These are phyloP conservation scores for Phytophthora brassicae DNA, from an alignment of 352 stramenopile genomes.

Conservation along the genomic window DNA sequence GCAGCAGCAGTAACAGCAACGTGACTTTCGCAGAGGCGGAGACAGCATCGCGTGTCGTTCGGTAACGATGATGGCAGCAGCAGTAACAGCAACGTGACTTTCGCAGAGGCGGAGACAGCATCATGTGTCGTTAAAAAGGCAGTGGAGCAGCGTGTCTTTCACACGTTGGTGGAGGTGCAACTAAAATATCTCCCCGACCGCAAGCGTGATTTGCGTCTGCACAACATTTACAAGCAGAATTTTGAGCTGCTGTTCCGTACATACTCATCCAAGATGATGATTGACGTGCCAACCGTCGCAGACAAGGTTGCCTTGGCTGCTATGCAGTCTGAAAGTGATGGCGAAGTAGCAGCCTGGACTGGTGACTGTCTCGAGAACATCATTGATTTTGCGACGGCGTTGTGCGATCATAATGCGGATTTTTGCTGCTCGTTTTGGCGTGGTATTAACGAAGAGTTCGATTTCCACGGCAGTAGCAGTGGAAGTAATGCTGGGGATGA, in stretches of 20 bases:
- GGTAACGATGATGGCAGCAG: conserved; percentile 35
- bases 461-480: conserved; percentile 28
- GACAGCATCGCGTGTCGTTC: conserved; percentile 43
- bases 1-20: conserved; percentile 33
- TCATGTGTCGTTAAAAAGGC: conserved; percentile 69
- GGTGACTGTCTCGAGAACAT: conserved; percentile 81
- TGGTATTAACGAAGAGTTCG: conserved; percentile 36
- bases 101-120: conserved; percentile 54
- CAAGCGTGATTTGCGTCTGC: conserved; percentile 71
- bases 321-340: conserved; percentile 67
- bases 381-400: conserved; percentile 67
- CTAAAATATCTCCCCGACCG: conserved; percentile 77
- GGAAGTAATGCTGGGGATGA: conserved; percentile 27
- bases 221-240: conserved; percentile 69
- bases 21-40: conserved; percentile 66
- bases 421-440: conserved; percentile 77
- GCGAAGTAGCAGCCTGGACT: conserved; percentile 57
- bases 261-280: conserved; percentile 79
- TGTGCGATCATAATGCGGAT: conserved; percentile 54
- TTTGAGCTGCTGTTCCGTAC: conserved; percentile 70
- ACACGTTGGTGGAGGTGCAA: conserved; percentile 64
- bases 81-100: conserved; percentile 44
- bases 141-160: conserved; percentile 67
- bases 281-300: conserved; percentile 74
- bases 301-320: conserved; percentile 65